Base-by-base conservation (phyloP, 2,329 filamentous ascomycete genomes). In the Chaetothyriales sp. region DNA sequence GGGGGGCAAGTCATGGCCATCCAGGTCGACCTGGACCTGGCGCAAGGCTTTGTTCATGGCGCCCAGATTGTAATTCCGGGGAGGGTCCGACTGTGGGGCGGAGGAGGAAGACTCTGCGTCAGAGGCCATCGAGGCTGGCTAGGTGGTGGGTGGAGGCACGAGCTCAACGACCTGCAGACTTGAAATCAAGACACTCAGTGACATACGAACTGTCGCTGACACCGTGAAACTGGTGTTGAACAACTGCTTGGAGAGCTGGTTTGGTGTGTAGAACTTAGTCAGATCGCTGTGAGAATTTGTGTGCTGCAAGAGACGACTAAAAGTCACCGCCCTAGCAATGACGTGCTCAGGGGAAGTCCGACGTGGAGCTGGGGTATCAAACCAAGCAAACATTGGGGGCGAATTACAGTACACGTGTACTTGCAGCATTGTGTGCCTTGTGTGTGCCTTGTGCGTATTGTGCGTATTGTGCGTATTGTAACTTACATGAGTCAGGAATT, bases 1-100 rank as follows among this genome's bases (percentile, higher is more conserved):
- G 1, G 89, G 89, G 48, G 89, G 89, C 48, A 95, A 74, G 62
- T 89, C 74, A 69, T 93, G 84, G 43, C 87, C 87, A 62, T 90
- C 84, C 53, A 88, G 73, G 65, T 94, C 87, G 32, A 39, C 32
- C 15, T 25, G 22, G 57, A 89, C 73, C 59, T 79, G 75, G 44
- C 74, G 66, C 54, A 80, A 70, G 39, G 70, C 69, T 69, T 77
- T 78, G 59, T 68, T 69, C 55, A 66, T 51, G 46, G 63, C 62
- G 59, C 59, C 64, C 51, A 60, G 54, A 48, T 61, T 62, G 44
- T 55, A 55, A 46, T 60, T 59, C 36, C 50, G 54, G 52, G 56
- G 52, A 18, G 58, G 55, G 10, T 4, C 32, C 32, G 32, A 39
- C 15, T 10, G 32, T 55, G 58, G 57, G 56, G 58, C 53, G 25